phyloP scores from a whole-genome alignment of 1,284 basidiomycete genomes.

The Serendipita sp. region DNA sequence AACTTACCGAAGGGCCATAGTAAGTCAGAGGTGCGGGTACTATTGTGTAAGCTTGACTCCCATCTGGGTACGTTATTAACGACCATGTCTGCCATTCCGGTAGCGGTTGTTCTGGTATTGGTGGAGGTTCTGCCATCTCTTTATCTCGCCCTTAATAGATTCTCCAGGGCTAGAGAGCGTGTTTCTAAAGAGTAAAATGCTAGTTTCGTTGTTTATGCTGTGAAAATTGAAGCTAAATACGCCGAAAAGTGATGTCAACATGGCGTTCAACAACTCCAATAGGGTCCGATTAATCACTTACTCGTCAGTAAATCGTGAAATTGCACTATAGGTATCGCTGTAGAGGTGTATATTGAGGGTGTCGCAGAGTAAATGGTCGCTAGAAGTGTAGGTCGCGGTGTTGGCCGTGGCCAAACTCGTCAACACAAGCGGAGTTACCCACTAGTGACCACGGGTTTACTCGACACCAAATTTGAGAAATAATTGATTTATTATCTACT shows the following conservation, averaged over 20 bases:
- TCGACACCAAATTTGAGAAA: neutral
- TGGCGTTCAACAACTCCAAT: neutral
- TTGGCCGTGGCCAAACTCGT: neutral
- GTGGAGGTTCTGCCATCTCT: neutral
- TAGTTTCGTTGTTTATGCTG: neutral
- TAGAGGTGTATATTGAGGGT: neutral
- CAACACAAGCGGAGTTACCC: neutral
- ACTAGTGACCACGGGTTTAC: neutral
- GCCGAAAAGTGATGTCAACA: neutral
- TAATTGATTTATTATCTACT: neutral
- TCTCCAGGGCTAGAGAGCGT: neutral
- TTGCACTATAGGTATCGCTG: neutral
- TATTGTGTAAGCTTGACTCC: neutral
- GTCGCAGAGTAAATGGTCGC: neutral
- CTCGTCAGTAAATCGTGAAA: neutral
- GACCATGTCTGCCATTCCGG: neutral
- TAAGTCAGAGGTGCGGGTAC: neutral
- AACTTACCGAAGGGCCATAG: conserved; percentile 1
- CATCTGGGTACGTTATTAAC: neutral
- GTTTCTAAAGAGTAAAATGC: neutral
- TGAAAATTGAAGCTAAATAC: neutral
- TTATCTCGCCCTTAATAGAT: neutral
- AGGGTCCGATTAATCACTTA: neutral
- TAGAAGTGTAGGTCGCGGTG: neutral
- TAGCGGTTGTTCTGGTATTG: neutral